Base-by-base conservation (phyloP, 345 rosid species). In the Theobroma cacao region DNA sequence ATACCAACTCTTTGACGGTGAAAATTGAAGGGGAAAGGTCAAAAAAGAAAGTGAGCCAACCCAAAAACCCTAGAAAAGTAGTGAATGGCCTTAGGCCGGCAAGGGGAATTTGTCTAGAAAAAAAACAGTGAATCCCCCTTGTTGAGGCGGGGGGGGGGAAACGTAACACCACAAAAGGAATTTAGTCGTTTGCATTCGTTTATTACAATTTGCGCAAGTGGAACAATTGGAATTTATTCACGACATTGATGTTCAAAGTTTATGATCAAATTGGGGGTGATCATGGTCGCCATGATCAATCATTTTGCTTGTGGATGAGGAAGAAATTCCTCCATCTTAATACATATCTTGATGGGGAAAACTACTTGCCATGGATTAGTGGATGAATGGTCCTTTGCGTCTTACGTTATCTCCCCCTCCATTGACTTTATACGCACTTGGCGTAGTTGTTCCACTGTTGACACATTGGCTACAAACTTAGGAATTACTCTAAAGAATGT, bases 391-490 rank as follows among this genome's bases (percentile, higher is more conserved):
- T 30, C 59, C 41, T 20, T 70, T 70, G 48, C 34, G 17, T 17
- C 14, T 47, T 28, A 31, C 34, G 18, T 43, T 43, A 43, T 28
- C 38, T 8, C 38, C 60, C 17, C 67, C 4, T 33, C 41, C 45
- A 20, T 71, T 71, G 61, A 33, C 38, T 52, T 50, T 26, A 50
- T 20, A 48, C 31, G 38, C 24, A 10, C 30, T 50, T 28, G 74
- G 73, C 31, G 56, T 70, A 20, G 22, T 30, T 70, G 75, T 31
- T 50, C 56, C 58, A 69, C 58, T 24, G 15, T 43, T 47, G n/a
- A n/a, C 10, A 47, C 47, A 69, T 69, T 69, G 74, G 74, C 8
- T 69, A 15, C 2, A 69, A 69, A 69, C 74, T 69, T 69, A 69
- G 72, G 43, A 69, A 7, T 47, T 28, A 69, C 74, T 69, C 74